Evolutionary conservation across 140 eudicot genomes (phyloP).

Genomic region (Ambrosia hybrid): DNA sequence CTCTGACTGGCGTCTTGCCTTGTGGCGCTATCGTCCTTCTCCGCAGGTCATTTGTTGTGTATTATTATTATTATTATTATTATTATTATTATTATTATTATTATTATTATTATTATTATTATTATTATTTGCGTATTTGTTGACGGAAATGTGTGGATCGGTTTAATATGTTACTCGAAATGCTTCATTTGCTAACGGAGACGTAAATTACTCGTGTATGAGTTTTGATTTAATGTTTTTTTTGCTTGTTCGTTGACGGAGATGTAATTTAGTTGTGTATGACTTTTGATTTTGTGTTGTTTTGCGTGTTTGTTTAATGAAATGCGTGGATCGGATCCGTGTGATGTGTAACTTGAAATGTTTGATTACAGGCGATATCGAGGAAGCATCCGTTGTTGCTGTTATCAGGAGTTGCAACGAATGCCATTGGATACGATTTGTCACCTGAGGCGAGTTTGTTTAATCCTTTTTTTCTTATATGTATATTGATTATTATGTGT

Average conservation of each 20-base stretch:
- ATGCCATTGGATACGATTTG: constrained; percentile 95
- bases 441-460: constrained; percentile 36
- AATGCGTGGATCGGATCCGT: not conserved
- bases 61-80: too few species aligned
- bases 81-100: too few species aligned
- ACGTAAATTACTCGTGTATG: too few species aligned
- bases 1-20: constrained; percentile 85
- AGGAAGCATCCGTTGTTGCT: constrained; percentile 92
- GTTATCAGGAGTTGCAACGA: constrained; percentile 93
- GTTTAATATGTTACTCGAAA: not conserved
- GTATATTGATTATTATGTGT: not conserved
- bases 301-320: not conserved
- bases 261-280: not conserved
- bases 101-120: too few species aligned
- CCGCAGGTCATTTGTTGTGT: constrained; percentile 45
- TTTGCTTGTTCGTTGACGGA: not conserved
- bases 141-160: not conserved
- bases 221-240: not conserved
- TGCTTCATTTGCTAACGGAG: too few species aligned
- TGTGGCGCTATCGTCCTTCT: constrained; percentile 83
- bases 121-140: too few species aligned
- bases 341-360: constrained; percentile 8
- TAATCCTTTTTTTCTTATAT: not conserved
- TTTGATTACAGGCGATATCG: constrained; percentile 52
- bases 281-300: not conserved